Conservation (phyloP, 2,329 filamentous ascomycete species). For the Colletotrichum gloeosporioides region DNA sequence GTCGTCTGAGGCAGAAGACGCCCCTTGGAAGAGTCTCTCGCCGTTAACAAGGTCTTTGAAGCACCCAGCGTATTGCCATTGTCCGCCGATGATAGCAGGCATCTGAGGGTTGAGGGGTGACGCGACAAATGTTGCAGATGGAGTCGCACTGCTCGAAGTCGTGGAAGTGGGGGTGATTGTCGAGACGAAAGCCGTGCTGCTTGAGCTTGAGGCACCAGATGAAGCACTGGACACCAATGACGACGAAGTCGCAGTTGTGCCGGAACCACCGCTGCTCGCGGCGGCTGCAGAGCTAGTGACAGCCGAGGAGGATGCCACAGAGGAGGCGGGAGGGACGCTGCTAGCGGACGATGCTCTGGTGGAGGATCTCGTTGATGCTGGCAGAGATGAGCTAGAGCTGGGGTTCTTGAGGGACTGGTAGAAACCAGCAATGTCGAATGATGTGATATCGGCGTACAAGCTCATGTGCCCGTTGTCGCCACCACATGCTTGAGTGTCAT, state of each 20-base stretch:
- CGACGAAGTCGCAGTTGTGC: neutral
- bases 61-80: slow-evolving; percentile 29
- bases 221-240: neutral
- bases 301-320: neutral
- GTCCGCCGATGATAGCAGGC: slow-evolving; percentile 9
- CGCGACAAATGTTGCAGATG: slow-evolving; percentile 9
- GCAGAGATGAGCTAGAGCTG: slow-evolving; percentile 2
- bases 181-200: neutral
- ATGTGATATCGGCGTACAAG: slow-evolving; percentile 33
- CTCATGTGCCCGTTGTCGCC: slow-evolving; percentile 36
- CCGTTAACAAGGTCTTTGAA: slow-evolving; percentile 27
- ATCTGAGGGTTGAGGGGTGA: slow-evolving; percentile 19
- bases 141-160: neutral
- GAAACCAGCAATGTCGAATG: slow-evolving; percentile 29
- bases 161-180: slow-evolving; percentile 6
- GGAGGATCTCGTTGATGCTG: neutral
- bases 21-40: slow-evolving; percentile 14
- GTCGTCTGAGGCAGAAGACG: slow-evolving; percentile 19
- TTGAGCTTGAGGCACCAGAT: slow-evolving; percentile 15
- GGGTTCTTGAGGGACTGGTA: slow-evolving; percentile 14
- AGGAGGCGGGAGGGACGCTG: neutral
- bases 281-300: neutral
- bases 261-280: neutral
- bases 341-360: slow-evolving; percentile 12
- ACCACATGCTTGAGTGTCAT: slow-evolving; percentile 33